Conservation (phyloP, 2,329 filamentous ascomycete species). For the Drechslerella coelobrocha region DNA sequence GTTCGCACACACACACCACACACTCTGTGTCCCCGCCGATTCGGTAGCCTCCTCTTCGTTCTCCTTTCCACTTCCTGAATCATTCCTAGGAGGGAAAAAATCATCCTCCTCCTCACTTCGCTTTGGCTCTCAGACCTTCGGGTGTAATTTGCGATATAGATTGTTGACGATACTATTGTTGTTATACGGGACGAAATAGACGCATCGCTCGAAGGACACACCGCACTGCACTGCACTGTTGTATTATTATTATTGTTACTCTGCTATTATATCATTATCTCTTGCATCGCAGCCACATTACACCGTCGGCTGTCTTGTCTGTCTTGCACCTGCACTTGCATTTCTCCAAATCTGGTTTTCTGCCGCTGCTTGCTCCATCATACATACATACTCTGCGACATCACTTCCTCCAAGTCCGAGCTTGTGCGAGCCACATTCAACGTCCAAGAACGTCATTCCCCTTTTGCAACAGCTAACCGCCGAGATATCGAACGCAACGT, state of each 20-base stretch:
- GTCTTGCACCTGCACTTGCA: background rate
- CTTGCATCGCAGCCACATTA: background rate
- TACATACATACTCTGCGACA: background rate
- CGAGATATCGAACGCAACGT: background rate
- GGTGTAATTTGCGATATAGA: background rate
- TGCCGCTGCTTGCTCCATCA: background rate
- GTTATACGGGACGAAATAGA: background rate
- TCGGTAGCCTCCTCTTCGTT: background rate
- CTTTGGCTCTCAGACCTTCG: background rate
- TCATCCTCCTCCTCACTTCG: slow-evolving; percentile 4
- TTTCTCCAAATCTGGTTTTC: background rate
- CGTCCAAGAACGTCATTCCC: slow-evolving; percentile 1
- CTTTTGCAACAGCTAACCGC: slow-evolving; percentile 16
- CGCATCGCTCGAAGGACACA: no score
- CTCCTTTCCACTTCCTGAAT: slow-evolving; percentile 4
- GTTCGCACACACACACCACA: background rate
- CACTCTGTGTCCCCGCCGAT: background rate
- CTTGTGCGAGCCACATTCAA: background rate
- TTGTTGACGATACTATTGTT: background rate
- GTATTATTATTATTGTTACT: slow-evolving; percentile 1
- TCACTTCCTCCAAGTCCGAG: background rate
- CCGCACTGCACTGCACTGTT: no score
- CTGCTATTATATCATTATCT: no score
- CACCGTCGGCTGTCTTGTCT: background rate
- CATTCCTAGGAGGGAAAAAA: slow-evolving; percentile 5